phyloP scores from a whole-genome alignment of 2,329 filamentous ascomycete species.

The Achaetomium macrosporum region DNA sequence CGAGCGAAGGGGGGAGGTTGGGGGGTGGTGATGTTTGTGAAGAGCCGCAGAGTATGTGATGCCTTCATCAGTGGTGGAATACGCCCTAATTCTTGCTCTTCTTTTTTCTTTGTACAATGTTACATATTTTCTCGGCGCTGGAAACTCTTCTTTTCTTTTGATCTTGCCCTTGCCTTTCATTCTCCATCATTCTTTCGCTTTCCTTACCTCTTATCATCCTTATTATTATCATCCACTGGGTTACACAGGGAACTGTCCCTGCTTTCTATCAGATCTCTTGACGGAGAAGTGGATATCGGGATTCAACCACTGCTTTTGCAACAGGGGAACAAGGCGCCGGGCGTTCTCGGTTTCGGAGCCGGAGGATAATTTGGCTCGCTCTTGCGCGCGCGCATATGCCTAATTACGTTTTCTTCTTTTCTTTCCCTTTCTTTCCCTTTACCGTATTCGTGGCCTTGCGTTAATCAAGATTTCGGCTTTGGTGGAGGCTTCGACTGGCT shows the following conservation, averaged over 20 bases:
- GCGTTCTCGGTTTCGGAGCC: neutral
- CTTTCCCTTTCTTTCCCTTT: neutral
- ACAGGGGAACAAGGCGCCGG: too few species aligned
- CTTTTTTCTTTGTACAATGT: neutral
- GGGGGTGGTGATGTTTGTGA: constrained; percentile 6
- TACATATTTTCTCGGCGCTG: neutral
- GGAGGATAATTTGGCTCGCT: neutral
- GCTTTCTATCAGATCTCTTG: too few species aligned
- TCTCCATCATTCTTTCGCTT: neutral
- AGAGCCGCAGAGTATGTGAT: constrained; percentile 7
- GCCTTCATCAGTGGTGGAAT: neutral
- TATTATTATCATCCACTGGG: neutral
- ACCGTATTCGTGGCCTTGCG: neutral
- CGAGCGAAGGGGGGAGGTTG: neutral
- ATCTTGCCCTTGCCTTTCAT: neutral
- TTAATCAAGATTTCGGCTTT: neutral
- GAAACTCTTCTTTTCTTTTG: neutral
- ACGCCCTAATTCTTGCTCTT: constrained; percentile 1
- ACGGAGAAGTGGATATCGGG: too few species aligned
- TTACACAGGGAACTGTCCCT: too few species aligned
- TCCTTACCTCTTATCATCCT: neutral
- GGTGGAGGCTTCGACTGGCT: too few species aligned
- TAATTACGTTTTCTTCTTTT: neutral
- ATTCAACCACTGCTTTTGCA: too few species aligned
- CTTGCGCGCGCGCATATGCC: neutral